Percentiles rank a stretch among this genome's conserved stretches.
Conservation (phyloP, 2,329 filamentous ascomycete genomes). For the Cercospora canescens region DNA sequence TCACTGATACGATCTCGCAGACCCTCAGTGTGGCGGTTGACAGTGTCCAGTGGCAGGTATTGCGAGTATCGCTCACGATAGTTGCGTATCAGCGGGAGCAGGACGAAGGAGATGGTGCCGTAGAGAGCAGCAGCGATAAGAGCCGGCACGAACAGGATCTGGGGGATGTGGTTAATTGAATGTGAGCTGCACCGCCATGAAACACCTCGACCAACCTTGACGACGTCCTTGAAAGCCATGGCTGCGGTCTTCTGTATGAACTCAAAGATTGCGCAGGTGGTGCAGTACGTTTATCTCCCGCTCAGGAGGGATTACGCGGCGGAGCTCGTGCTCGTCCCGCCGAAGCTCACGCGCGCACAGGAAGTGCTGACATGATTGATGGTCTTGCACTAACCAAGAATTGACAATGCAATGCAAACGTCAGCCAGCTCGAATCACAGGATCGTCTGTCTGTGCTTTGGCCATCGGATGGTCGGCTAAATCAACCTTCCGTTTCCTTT, state of each 20-base stretch:
- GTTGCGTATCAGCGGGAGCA: slow-evolving; percentile 47
- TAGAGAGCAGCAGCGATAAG: slow-evolving; percentile 46
- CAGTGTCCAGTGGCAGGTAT: slow-evolving; percentile 39
- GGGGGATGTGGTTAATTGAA: slow-evolving; percentile 6
- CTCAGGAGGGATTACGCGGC: not conserved
- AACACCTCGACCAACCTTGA: slow-evolving; percentile 24
- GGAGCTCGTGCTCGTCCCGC: not conserved
- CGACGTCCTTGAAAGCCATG: slow-evolving; percentile 28
- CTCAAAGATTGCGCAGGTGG: not conserved
- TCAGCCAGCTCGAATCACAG: not conserved
- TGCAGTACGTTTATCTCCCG: not conserved
- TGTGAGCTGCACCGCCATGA: not conserved
- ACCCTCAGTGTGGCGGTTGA: slow-evolving; percentile 31
- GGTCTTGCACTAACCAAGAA: not conserved
- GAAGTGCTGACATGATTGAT: not conserved
- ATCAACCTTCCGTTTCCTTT: not conserved
- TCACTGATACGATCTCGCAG: slow-evolving; percentile 37
- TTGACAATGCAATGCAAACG: not conserved
- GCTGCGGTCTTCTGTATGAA: not conserved
- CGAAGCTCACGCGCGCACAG: not conserved
- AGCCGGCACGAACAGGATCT: slow-evolving; percentile 50
- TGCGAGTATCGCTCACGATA: slow-evolving; percentile 47
- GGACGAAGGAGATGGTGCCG: slow-evolving; percentile 40
- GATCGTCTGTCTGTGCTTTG: no score
- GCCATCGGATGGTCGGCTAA: not conserved